A percentile compares a stretch with the other conserved stretches of the same genome.
Evolutionary conservation across 345 rosid genomes (phyloP).

Genomic region (Aurinia saxatilis): DNA sequence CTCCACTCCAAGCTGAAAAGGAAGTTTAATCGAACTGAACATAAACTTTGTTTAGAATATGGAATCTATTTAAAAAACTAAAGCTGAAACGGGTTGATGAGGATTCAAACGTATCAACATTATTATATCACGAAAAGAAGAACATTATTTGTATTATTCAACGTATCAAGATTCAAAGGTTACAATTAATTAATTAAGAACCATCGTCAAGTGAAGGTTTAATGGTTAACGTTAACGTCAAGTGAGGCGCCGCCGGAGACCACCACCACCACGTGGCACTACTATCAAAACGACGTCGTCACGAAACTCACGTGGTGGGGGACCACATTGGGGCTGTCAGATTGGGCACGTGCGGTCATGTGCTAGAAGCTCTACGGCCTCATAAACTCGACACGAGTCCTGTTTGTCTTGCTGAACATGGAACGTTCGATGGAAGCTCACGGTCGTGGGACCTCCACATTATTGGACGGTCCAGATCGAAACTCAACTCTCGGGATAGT

Average conservation of each 20-base stretch:
- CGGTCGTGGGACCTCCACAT: conserved; percentile 14
- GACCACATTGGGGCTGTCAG: conserved; percentile 27
- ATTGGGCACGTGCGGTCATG: conserved; percentile 64
- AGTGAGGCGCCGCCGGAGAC: conserved; percentile 10
- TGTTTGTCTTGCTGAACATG: conserved; percentile 24
- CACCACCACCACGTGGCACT: conserved; percentile 23
- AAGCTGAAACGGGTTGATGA: no score
- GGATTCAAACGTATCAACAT: no score
- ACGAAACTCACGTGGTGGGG: conserved; percentile 46
- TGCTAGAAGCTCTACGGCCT: conserved; percentile 25
- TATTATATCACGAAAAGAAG: no score
- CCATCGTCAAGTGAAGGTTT: neutral
- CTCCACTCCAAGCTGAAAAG: no score
- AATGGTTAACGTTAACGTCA: conserved; percentile 8
- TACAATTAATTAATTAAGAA: no score
- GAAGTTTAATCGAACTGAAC: no score
- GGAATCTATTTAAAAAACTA: no score
- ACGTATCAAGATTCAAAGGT: no score
- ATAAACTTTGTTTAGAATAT: no score
- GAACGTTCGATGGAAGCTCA: conserved; percentile 23
- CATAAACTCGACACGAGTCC: conserved; percentile 22
- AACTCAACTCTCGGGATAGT: neutral
- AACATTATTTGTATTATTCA: no score
- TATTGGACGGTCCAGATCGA: conserved; percentile 16
- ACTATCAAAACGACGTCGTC: conserved; percentile 8